Evolutionary conservation across 1,139 yeast species (phyloP).

Genomic region (Taphrina wiesneri): DNA sequence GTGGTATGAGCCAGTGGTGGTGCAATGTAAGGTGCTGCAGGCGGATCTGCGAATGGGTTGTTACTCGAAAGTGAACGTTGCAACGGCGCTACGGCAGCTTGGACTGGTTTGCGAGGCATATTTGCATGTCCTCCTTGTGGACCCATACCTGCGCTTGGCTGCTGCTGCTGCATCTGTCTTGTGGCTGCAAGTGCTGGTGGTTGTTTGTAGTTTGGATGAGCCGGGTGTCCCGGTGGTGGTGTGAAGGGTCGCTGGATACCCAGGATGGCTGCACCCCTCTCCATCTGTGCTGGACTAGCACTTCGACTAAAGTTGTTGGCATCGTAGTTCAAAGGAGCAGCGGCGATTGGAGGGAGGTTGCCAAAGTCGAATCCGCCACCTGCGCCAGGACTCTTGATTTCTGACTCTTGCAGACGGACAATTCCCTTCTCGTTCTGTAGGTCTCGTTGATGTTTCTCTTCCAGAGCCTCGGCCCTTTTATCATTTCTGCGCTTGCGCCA

Average conservation of each 20-base stretch:
- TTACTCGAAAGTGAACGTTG: conserved; percentile 3
- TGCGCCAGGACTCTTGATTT: conserved; percentile 5
- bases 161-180: conserved; percentile 21
- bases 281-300: conserved; percentile 26
- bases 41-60: conserved; percentile 25
- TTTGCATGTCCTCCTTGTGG: neutral
- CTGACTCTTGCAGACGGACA: conserved; percentile 11
- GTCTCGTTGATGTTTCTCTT: conserved; percentile 12
- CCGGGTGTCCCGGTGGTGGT: conserved; percentile 33
- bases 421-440: conserved; percentile 23
- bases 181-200: conserved; percentile 5
- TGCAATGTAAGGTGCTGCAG: neutral
- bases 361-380: conserved; percentile 31
- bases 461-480: neutral
- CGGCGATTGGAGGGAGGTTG: conserved; percentile 8
- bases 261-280: conserved; percentile 22
- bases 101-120: conserved; percentile 17
- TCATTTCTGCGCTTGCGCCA: conserved; percentile 24
- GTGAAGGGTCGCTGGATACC: conserved; percentile 32
- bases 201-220: conserved; percentile 17
- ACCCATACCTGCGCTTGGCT: neutral
- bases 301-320: conserved; percentile 14
- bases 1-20: conserved; percentile 14
- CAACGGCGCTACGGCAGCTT: neutral
- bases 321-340: neutral